These are phyloP conservation scores for Lumnitzera littorea DNA, from an alignment of 345 rosid species.

Conservation along the genomic window DNA sequence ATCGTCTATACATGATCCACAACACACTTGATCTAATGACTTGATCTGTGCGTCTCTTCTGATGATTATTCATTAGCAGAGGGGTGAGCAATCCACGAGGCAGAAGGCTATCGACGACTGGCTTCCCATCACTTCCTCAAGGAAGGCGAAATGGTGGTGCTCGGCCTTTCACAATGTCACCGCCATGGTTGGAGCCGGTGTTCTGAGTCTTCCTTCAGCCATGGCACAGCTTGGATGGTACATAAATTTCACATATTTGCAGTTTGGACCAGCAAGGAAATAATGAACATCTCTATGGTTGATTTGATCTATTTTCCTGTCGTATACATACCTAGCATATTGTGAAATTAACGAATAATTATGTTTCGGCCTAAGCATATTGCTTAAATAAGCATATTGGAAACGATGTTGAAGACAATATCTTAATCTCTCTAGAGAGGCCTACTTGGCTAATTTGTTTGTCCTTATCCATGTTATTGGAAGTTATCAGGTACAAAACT, in stretches of 20 bases:
- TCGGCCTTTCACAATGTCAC: conserved; percentile 81
- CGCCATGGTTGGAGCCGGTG: conserved; percentile 82
- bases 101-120: conserved; percentile 59
- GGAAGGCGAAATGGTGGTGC: conserved; percentile 82
- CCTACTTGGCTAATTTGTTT: conserved; percentile 63
- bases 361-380: too few relatives aligned
- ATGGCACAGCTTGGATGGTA: conserved; percentile 74
- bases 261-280: too few relatives aligned
- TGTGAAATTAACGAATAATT: not conserved
- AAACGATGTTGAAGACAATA: conserved; percentile 49
- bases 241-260: not conserved
- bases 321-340: too few relatives aligned
- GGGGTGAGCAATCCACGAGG: conserved; percentile 12
- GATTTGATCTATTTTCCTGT: too few relatives aligned
- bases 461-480: conserved; percentile 73
- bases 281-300: too few relatives aligned
- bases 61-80: too few relatives aligned
- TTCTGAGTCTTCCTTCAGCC: conserved; percentile 72
- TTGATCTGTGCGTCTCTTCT: too few relatives aligned
- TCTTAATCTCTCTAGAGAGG: conserved; percentile 55
- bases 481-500: conserved; percentile 56
- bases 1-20: too few relatives aligned
- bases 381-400: conserved; percentile 4
- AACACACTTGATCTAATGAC: too few relatives aligned
- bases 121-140: conserved; percentile 69